A percentile compares a stretch with the other conserved stretches of the same genome.
Conservation (phyloP, 73 alveolate species). For the Paramecium bursaria region DNA sequence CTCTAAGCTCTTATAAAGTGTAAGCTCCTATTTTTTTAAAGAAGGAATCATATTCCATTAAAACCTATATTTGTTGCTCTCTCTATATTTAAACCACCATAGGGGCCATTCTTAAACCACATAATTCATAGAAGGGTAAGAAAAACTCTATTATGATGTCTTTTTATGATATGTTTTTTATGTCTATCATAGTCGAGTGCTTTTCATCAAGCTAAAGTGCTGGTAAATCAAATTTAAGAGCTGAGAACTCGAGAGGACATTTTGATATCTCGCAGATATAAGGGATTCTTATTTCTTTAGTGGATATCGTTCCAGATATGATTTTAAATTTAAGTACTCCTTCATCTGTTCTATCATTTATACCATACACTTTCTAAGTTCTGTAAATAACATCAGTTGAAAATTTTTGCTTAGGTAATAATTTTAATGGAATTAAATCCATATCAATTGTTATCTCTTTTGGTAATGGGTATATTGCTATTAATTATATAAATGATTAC, state of each 20-base stretch:
- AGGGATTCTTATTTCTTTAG: slow-evolving; percentile 83
- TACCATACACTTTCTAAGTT: slow-evolving; percentile 76
- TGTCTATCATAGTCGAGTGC: slow-evolving; percentile 74
- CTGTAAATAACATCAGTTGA: slow-evolving; percentile 81
- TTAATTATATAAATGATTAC: too few species aligned
- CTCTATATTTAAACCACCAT: slow-evolving; percentile 76
- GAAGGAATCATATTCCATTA: slow-evolving; percentile 67
- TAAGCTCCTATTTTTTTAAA: slow-evolving; percentile 72
- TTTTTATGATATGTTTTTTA: slow-evolving; percentile 77
- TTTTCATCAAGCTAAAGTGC: slow-evolving; percentile 81
- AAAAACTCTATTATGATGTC: slow-evolving; percentile 77
- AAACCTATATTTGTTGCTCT: slow-evolving; percentile 68
- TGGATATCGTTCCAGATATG: slow-evolving; percentile 84
- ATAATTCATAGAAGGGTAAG: slow-evolving; percentile 78
- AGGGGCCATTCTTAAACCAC: slow-evolving; percentile 88
- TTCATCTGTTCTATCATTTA: slow-evolving; percentile 78
- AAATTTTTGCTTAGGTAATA: slow-evolving; percentile 89
- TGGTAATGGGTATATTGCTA: slow-evolving; percentile 93
- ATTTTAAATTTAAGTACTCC: slow-evolving; percentile 75
- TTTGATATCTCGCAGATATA: slow-evolving; percentile 81
- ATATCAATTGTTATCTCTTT: slow-evolving; percentile 89
- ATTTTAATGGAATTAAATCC: slow-evolving; percentile 88
- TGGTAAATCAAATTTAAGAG: slow-evolving; percentile 81
- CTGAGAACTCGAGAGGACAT: slow-evolving; percentile 80
- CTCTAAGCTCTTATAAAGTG: slow-evolving; percentile 71